These are phyloP conservation scores for Clohesyomyces aquaticus DNA, from an alignment of 495 filamentous ascomycete genomes.

Conservation along the genomic window DNA sequence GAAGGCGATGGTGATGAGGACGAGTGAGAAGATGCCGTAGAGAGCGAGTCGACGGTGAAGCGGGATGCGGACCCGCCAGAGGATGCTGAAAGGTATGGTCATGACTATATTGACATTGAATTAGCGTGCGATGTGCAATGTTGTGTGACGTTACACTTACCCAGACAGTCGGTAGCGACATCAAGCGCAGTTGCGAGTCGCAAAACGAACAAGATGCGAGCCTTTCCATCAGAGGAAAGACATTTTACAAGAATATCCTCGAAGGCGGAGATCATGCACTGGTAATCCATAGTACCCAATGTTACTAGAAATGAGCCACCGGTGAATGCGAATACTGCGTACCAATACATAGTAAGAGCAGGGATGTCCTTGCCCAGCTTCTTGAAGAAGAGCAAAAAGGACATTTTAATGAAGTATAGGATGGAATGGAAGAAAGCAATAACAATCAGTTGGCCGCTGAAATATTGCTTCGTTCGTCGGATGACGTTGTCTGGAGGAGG, in stretches of 20 bases:
- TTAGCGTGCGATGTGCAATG: neutral
- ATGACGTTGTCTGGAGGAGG: neutral
- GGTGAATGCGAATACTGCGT: neutral
- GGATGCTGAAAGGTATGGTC: constrained; percentile 40
- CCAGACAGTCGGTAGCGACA: constrained; percentile 43
- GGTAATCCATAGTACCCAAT: neutral
- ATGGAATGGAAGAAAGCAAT: neutral
- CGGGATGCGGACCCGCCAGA: constrained; percentile 42
- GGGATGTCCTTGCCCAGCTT: neutral
- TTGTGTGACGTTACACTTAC: constrained; percentile 21
- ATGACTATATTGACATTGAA: constrained; percentile 6
- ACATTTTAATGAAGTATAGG: neutral
- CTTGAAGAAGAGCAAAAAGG: neutral
- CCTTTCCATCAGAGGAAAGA: neutral
- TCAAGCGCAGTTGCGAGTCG: constrained; percentile 28
- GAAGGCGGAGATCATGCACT: neutral
- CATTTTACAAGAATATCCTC: neutral
- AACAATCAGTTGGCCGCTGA: neutral
- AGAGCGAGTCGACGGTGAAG: constrained; percentile 37
- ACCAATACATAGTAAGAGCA: neutral
- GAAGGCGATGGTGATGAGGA: constrained; percentile 41
- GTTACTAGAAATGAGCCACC: neutral
- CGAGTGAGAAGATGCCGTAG: constrained; percentile 44
- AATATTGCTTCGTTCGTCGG: neutral
- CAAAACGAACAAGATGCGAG: neutral